These are phyloP conservation scores for Syzygium syzygioides DNA, from an alignment of 441 rosid genomes.

Conservation along the genomic window DNA sequence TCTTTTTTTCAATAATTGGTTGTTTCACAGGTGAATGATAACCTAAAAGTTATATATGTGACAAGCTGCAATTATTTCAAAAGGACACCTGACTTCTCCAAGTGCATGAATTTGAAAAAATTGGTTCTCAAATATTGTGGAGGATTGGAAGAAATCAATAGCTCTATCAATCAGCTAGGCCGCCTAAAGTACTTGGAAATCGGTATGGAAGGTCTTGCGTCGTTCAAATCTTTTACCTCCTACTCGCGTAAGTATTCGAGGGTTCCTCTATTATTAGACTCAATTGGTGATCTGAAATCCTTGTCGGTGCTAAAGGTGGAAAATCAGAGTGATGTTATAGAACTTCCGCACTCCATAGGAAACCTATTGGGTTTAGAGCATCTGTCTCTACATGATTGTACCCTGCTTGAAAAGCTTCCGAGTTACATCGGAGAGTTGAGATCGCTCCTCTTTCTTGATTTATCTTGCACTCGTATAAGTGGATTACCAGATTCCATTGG, in stretches of 20 bases:
- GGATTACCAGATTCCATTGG: not conserved
- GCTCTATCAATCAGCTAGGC: not conserved
- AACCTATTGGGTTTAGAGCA: rapidly evolving
- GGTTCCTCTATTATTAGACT: rapidly evolving
- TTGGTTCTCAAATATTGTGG: not conserved
- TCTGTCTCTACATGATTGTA: rapidly evolving
- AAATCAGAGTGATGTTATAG: rapidly evolving
- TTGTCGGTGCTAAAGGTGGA: not conserved
- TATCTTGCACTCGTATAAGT: rapidly evolving
- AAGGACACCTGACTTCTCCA: not conserved
- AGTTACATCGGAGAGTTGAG: rapidly evolving
- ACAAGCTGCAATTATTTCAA: not conserved
- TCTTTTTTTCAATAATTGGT: not conserved
- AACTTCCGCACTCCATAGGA: not conserved
- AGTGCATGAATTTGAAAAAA: not conserved
- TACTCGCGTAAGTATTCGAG: no score
- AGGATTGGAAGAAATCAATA: not conserved
- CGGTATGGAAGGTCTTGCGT: rapidly evolving
- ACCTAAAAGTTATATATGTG: not conserved
- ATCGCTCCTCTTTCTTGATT: not conserved
- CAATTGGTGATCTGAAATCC: not conserved
- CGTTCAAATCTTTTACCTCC: no score
- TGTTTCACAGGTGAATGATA: not conserved
- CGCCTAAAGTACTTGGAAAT: not conserved
- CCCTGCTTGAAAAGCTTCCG: rapidly evolving